Conservation (phyloP, 768 basidiomycete species). For the Gloeophyllum trabeum region DNA sequence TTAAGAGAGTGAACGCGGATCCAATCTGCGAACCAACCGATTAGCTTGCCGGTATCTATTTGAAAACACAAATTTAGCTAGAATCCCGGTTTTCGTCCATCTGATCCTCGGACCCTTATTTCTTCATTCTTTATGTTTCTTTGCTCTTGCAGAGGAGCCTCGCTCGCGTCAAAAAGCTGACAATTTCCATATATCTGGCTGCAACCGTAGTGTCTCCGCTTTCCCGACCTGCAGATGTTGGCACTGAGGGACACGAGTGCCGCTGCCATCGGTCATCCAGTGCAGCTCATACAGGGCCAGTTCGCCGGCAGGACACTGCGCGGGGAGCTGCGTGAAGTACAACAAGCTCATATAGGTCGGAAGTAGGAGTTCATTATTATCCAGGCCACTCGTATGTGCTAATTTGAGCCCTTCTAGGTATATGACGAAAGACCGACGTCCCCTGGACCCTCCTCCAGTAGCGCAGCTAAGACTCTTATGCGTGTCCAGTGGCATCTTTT, state of each 20-base stretch:
- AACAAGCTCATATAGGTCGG: slow-evolving; percentile 57
- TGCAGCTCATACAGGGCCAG: slow-evolving; percentile 46
- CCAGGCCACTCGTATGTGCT: neutral
- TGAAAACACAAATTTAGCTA: too few relatives aligned
- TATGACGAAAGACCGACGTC: neutral
- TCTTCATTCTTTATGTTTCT: too few relatives aligned
- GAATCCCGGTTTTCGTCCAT: too few relatives aligned
- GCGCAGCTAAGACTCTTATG: neutral
- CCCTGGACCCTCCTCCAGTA: neutral
- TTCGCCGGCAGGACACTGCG: slow-evolving; percentile 48
- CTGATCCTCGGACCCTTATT: too few relatives aligned
- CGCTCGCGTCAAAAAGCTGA: too few relatives aligned
- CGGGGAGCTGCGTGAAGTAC: slow-evolving; percentile 43
- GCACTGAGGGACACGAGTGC: neutral
- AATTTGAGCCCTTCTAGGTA: neutral
- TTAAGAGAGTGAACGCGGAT: too few relatives aligned
- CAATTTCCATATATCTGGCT: too few relatives aligned
- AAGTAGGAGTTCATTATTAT: slow-evolving; percentile 30
- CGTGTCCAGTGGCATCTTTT: neutral
- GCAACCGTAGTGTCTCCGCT: too few relatives aligned
- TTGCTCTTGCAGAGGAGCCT: too few relatives aligned
- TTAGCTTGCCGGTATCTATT: too few relatives aligned
- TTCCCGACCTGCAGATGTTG: too few relatives aligned
- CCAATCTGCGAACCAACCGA: too few relatives aligned
- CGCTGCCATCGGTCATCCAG: slow-evolving; percentile 32